Conservation (phyloP, 2,329 filamentous ascomycete genomes). For the Erysiphe pulchra region DNA sequence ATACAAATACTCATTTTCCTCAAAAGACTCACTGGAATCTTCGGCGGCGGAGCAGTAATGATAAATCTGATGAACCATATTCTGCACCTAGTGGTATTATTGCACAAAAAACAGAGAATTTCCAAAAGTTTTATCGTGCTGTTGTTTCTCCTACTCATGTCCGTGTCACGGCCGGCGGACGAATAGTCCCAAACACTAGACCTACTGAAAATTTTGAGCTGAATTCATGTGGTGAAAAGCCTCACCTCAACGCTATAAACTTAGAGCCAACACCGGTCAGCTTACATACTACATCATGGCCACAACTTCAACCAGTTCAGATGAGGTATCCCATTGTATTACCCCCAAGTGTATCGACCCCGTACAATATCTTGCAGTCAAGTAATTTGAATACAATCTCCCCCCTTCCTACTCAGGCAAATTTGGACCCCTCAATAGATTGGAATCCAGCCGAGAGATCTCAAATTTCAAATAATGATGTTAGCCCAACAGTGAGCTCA, state of each 20-base stretch:
- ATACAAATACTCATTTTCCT: slow-evolving; percentile 2
- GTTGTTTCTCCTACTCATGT: slow-evolving; percentile 42
- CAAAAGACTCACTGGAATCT: slow-evolving; percentile 10
- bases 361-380: slow-evolving; percentile 4
- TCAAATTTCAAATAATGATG: too few species aligned
- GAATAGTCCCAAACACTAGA: slow-evolving; percentile 39
- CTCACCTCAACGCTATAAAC: slow-evolving; percentile 1
- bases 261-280: not conserved
- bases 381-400: not conserved
- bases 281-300: slow-evolving; percentile 1
- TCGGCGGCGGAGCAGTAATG: slow-evolving; percentile 10
- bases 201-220: slow-evolving; percentile 10
- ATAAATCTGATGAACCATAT: slow-evolving; percentile 17
- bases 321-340: slow-evolving; percentile 3
- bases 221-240: slow-evolving; percentile 10
- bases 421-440: too few species aligned
- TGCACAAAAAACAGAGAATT: slow-evolving; percentile 36
- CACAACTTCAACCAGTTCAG: slow-evolving; percentile 1
- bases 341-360: slow-evolving; percentile 4
- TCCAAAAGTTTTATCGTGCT: slow-evolving; percentile 39
- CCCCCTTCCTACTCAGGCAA: too few species aligned
- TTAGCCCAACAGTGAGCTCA: too few species aligned
- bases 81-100: slow-evolving; percentile 25
- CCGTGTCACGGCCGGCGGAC: slow-evolving; percentile 38
- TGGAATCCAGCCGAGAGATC: too few species aligned